Evolutionary conservation across 805 yeast species (phyloP).

Genomic region (Ogataea henricii): DNA sequence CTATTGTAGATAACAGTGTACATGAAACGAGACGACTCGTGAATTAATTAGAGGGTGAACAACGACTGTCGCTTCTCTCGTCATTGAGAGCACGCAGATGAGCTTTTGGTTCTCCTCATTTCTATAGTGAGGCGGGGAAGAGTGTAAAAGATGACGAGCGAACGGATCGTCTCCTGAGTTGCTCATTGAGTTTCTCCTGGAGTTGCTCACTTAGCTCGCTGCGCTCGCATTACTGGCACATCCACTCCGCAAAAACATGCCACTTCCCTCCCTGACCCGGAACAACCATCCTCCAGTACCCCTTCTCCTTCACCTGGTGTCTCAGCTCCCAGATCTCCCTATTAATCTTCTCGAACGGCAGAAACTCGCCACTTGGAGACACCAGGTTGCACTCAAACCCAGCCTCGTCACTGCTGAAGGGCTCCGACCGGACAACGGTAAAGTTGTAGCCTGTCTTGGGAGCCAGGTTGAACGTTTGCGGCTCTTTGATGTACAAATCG

Average conservation of each 20-base stretch:
- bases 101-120: too few relatives aligned
- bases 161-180: too few relatives aligned
- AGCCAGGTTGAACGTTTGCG: conserved; percentile 69
- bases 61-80: too few relatives aligned
- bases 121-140: too few relatives aligned
- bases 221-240: conserved; percentile 42
- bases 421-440: conserved; percentile 59
- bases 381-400: conserved; percentile 59
- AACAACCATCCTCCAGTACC: conserved; percentile 82
- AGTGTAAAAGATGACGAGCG: too few relatives aligned
- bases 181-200: too few relatives aligned
- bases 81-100: too few relatives aligned
- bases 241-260: conserved; percentile 93
- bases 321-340: conserved; percentile 57
- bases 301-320: conserved; percentile 66
- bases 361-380: conserved; percentile 81
- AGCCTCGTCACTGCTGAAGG: conserved; percentile 32
- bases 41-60: too few relatives aligned
- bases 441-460: conserved; percentile 65
- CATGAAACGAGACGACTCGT: too few relatives aligned
- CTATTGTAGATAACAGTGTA: too few relatives aligned
- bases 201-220: too few relatives aligned
- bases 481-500: conserved; percentile 82
- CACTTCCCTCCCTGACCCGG: conserved; percentile 78
- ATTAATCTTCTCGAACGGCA: conserved; percentile 55